Base-by-base conservation (phyloP, 2,329 filamentous ascomycete species). In the Phaeosphaeriaceae sp. region DNA sequence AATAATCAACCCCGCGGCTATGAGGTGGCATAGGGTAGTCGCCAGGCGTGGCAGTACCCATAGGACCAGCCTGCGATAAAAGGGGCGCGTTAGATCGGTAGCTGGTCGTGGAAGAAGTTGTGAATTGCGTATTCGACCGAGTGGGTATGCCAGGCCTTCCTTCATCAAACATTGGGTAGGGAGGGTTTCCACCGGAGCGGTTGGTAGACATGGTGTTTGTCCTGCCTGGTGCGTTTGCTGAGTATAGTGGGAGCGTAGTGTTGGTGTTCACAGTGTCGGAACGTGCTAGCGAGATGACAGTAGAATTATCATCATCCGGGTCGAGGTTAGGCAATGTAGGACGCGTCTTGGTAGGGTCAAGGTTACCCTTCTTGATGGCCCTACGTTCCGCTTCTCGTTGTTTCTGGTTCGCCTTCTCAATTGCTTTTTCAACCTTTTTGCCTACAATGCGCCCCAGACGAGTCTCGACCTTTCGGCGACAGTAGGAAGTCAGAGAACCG, bases 401-500 rank as follows among this genome's bases (percentile, higher is more conserved):
- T 69, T 79, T 73, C 45, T 74, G 75, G 46, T 85, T 86, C 44
- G 94, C 88, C 63, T 92, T 91, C 42, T 87, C 88, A 20, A 97
- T 76, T 0, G 92, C 93, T 72, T 91, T 92, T 75, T 94, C 91
- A 64, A 96, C 89, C 76, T 94, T 97, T 64, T 80, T 83, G 46
- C 86, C 86, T 3, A 97, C 92, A 58, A 97, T 94, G 60, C 86
- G 86, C 67, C 88, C 88, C 59, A 99, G 81, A 59, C 92, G 82
- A 64, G 85, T 87, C 75, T 96, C 95, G 70, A 96, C 87, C 77
- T 97, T 97, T 37, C 92, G 87, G 54, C 90, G 88, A 71, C 94
- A 97, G 76, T 96, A 99, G 20, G 87, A 86, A 4, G 85, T 85
- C 23, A 99, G 80, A 6, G 89, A 87, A 5, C 91, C 90, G 66